Percentiles rank a stretch among this genome's conserved stretches.
These are phyloP conservation scores for Vigna unguiculata DNA, from an alignment of 306 rosid genomes.

Conservation along the genomic window DNA sequence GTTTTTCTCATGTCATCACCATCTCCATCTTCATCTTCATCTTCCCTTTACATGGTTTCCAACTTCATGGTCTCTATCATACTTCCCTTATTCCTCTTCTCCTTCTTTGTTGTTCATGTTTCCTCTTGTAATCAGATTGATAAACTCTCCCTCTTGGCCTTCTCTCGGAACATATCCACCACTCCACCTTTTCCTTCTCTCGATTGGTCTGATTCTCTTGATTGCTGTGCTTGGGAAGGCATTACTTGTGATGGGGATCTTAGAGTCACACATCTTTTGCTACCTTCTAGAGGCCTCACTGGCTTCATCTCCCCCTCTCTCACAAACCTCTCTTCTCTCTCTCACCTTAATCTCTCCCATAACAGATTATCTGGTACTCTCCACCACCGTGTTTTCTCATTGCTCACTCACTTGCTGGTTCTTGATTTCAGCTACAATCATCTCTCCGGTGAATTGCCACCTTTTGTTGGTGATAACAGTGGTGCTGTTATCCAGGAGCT, in stretches of 20 bases:
- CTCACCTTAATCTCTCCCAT: conserved; percentile 72
- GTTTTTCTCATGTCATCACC: conserved; percentile 35
- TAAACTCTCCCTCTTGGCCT: conserved; percentile 59
- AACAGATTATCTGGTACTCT: conserved; percentile 64
- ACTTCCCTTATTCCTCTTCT: conserved; percentile 31
- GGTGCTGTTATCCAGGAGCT: conserved; percentile 46
- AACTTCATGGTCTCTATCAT: conserved; percentile 42
- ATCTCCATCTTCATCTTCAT: background rate
- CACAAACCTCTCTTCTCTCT: conserved; percentile 53
- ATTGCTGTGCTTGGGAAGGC: conserved; percentile 91
- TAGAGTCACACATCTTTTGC: conserved; percentile 56
- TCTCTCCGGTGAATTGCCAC: conserved; percentile 53
- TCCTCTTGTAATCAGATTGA: conserved; percentile 62
- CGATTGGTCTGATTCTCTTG: conserved; percentile 67
- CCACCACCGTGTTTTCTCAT: conserved; percentile 49
- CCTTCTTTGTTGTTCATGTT: conserved; percentile 46
- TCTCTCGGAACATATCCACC: conserved; percentile 43
- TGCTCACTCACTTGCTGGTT: conserved; percentile 51
- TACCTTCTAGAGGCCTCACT: conserved; percentile 63
- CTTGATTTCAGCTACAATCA: conserved; percentile 71
- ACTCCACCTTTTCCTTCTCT: conserved; percentile 46
- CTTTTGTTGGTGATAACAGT: conserved; percentile 16
- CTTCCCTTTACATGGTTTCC: conserved; percentile 34
- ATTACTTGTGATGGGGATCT: conserved; percentile 54
- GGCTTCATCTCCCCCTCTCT: conserved; percentile 58